phyloP scores from a whole-genome alignment of 208 protist species.

The Crithidia bombi region DNA sequence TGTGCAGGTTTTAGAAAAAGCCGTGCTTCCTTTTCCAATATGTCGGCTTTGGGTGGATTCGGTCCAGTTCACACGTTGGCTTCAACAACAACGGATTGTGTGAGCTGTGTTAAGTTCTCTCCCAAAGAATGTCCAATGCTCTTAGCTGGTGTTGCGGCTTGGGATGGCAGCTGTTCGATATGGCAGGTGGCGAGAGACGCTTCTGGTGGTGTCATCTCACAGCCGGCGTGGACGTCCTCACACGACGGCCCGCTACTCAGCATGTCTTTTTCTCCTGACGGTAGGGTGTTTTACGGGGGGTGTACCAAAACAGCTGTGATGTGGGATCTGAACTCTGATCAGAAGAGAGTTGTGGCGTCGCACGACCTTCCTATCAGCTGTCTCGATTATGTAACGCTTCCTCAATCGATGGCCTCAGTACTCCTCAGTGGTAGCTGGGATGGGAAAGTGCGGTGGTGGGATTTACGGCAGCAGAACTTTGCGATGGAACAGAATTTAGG shows the following conservation, averaged over 20 bases:
- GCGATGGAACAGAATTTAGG: conserved; percentile 73
- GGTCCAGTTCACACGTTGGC: conserved; percentile 51
- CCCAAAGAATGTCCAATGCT: conserved; percentile 61
- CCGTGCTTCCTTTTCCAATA: background rate
- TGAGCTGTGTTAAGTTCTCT: conserved; percentile 72
- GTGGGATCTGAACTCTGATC: conserved; percentile 76
- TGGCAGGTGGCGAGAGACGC: conserved; percentile 62
- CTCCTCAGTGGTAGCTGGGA: conserved; percentile 89
- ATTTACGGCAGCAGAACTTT: conserved; percentile 65
- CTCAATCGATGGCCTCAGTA: conserved; percentile 48
- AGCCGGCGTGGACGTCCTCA: conserved; percentile 49
- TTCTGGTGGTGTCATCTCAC: conserved; percentile 41
- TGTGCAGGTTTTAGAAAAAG: too few relatives aligned
- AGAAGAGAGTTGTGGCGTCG: conserved; percentile 68
- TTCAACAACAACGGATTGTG: conserved; percentile 62
- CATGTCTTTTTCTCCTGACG: conserved; percentile 72
- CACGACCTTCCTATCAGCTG: conserved; percentile 88
- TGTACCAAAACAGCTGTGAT: conserved; percentile 78
- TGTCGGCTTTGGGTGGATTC: conserved; percentile 9
- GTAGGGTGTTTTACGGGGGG: conserved; percentile 76
- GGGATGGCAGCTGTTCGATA: conserved; percentile 79
- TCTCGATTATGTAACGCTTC: conserved; percentile 54
- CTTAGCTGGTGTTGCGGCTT: conserved; percentile 69
- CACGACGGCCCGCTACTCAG: conserved; percentile 64
- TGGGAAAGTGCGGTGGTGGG: conserved; percentile 86